phyloP scores from a whole-genome alignment of 805 yeast genomes.

The Yarrowia sp. region DNA sequence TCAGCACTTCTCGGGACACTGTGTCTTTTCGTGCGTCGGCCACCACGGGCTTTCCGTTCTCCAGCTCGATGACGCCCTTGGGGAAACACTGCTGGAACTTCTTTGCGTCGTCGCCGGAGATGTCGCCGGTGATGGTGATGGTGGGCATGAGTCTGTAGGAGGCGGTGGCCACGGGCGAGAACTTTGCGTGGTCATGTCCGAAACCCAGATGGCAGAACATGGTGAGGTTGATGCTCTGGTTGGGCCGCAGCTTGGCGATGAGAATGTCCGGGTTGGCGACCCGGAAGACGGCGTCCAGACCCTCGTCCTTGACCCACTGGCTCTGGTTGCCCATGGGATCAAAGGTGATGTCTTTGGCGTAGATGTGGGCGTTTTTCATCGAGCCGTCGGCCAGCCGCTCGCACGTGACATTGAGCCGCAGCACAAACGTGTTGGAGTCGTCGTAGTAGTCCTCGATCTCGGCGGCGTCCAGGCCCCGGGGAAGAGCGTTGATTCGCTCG shows the following conservation, averaged over 20 bases:
- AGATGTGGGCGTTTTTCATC: constrained; percentile 79
- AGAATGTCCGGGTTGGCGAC: constrained; percentile 84
- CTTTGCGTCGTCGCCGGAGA: constrained; percentile 75
- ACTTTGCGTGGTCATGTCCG: constrained; percentile 96
- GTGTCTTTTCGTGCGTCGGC: constrained; percentile 94
- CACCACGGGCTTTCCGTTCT: constrained; percentile 73
- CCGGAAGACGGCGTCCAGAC: constrained; percentile 63
- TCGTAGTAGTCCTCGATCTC: constrained; percentile 43
- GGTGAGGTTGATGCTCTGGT: constrained; percentile 90
- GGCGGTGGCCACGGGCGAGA: constrained; percentile 96
- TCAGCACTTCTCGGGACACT: constrained; percentile 92
- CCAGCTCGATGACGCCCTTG: constrained; percentile 84
- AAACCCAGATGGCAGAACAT: constrained; percentile 91
- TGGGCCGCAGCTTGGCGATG: constrained; percentile 92
- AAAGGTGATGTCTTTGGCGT: constrained; percentile 86
- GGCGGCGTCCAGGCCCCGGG: constrained; percentile 42
- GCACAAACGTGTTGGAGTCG: constrained; percentile 81
- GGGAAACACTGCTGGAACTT: constrained; percentile 92
- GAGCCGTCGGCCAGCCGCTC: constrained; percentile 86
- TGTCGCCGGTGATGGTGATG: constrained; percentile 67
- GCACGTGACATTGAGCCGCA: constrained; percentile 81
- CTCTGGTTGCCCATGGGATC: constrained; percentile 91
- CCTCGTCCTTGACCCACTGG: constrained; percentile 65
- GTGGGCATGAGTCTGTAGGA: constrained; percentile 92
- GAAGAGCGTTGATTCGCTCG: constrained; percentile 81